Evolutionary conservation across 2,329 filamentous ascomycete genomes (phyloP).

Genomic region (Penicillium sp.): DNA sequence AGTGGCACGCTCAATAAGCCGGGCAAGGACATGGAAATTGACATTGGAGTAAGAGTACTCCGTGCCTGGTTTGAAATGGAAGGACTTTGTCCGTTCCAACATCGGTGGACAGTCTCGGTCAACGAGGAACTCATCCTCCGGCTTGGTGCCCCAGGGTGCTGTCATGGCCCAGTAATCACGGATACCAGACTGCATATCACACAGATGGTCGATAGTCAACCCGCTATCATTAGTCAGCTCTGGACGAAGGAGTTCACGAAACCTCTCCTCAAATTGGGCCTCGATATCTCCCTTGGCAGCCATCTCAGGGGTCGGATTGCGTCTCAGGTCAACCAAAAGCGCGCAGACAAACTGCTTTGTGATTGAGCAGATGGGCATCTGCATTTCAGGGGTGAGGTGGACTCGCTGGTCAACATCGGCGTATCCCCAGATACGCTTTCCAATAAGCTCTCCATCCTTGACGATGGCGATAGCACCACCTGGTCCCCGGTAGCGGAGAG

Average conservation of each 20-base stretch:
- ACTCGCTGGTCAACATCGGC: slow-evolving; percentile 39
- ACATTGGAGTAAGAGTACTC: slow-evolving; percentile 44
- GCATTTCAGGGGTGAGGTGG: slow-evolving; percentile 32
- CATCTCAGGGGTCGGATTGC: slow-evolving; percentile 29
- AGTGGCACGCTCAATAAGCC: slow-evolving; percentile 37
- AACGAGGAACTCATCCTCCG: slow-evolving; percentile 39
- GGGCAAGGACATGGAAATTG: slow-evolving; percentile 41
- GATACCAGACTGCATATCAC: slow-evolving; percentile 42
- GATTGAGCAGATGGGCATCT: slow-evolving; percentile 47
- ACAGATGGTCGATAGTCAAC: slow-evolving; percentile 36
- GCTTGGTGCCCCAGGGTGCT: slow-evolving; percentile 40
- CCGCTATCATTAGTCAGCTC: slow-evolving; percentile 23
- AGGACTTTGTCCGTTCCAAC: slow-evolving; percentile 29
- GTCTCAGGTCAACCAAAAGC: slow-evolving; percentile 32
- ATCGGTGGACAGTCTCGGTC: slow-evolving; percentile 25
- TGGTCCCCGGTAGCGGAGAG: slow-evolving; percentile 32
- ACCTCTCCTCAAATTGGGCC: slow-evolving; percentile 27
- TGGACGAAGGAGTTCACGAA: slow-evolving; percentile 23
- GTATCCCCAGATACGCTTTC: slow-evolving; percentile 41
- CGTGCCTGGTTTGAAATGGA: slow-evolving; percentile 43
- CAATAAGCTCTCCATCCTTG: slow-evolving; percentile 40
- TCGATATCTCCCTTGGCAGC: slow-evolving; percentile 25
- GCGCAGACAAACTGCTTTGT: slow-evolving; percentile 45
- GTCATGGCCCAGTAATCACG: slow-evolving; percentile 47
- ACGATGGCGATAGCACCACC: slow-evolving; percentile 43